Evolutionary conservation across 805 yeast genomes (phyloP).

Genomic region (Lachancea quebecensis): DNA sequence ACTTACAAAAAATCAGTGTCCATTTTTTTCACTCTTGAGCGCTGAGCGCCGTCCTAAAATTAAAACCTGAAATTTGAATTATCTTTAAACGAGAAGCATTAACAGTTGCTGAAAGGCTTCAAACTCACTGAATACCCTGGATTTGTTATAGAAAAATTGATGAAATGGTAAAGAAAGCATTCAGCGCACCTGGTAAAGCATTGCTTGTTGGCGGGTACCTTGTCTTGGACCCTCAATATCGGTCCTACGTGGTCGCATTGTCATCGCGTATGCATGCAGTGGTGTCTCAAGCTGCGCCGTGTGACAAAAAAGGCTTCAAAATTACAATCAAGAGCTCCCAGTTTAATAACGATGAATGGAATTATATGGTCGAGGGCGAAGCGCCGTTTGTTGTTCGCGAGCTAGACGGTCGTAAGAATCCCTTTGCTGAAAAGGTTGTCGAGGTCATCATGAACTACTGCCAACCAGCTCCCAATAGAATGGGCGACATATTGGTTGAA

Average conservation of each 20-base stretch:
- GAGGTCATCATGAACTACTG: conserved; percentile 49
- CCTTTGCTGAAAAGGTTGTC: conserved; percentile 66
- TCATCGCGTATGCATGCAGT: conserved; percentile 86
- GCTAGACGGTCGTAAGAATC: conserved; percentile 42
- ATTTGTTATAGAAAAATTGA: neutral
- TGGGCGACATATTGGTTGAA: conserved; percentile 41
- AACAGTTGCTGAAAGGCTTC: too few relatives aligned
- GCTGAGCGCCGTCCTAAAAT: too few relatives aligned
- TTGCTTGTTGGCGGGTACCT: conserved; percentile 90
- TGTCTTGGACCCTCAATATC: conserved; percentile 71
- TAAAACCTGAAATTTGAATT: too few relatives aligned
- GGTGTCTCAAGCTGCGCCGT: conserved; percentile 21
- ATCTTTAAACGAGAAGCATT: too few relatives aligned
- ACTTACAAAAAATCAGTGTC: too few relatives aligned
- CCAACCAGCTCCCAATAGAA: conserved; percentile 23
- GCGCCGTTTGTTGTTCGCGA: conserved; percentile 23
- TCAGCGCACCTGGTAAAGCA: conserved; percentile 95
- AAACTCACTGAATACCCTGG: neutral
- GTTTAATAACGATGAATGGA: conserved; percentile 67
- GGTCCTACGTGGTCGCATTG: conserved; percentile 77
- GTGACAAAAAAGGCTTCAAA: conserved; percentile 12
- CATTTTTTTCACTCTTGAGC: too few relatives aligned
- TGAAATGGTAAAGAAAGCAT: conserved; percentile 37
- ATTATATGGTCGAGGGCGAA: conserved; percentile 34
- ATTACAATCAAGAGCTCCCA: conserved; percentile 67